Conservation (phyloP, 495 filamentous ascomycete genomes). For the Penicillium pulvis region DNA sequence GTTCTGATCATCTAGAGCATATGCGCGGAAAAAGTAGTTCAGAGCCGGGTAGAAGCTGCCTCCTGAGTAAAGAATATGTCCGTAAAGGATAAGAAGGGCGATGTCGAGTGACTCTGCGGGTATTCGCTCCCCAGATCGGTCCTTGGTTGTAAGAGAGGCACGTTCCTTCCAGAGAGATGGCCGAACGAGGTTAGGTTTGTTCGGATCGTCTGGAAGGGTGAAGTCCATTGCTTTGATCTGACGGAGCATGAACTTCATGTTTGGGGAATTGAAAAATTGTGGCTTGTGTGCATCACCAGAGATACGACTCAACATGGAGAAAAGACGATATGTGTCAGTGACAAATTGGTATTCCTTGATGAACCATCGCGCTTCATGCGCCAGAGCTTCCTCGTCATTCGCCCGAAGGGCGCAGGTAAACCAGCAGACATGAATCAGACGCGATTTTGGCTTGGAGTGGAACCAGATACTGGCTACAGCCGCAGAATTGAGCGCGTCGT, state of each 20-base stretch:
- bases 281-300: conserved; percentile 50
- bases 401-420: conserved; percentile 79
- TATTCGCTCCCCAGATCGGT: conserved; percentile 50
- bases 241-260: conserved; percentile 86
- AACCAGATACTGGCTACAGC: conserved; percentile 79
- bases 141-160: conserved; percentile 51
- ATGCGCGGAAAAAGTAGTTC: conserved; percentile 89
- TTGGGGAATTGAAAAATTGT: conserved; percentile 58
- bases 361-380: conserved; percentile 70
- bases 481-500: conserved; percentile 72
- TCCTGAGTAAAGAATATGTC: conserved; percentile 78
- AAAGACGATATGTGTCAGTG: conserved; percentile 82
- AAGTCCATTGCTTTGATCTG: conserved; percentile 91
- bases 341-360: conserved; percentile 84
- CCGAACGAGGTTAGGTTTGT: conserved; percentile 27
- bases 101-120: conserved; percentile 63
- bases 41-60: conserved; percentile 80
- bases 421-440: conserved; percentile 78
- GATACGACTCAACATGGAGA: conserved; percentile 67
- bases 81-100: conserved; percentile 81
- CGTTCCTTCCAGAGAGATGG: conserved; percentile 46
- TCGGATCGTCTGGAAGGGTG: conserved; percentile 39
- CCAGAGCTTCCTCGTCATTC: conserved; percentile 76
- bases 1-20: conserved; percentile 75
- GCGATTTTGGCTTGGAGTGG: conserved; percentile 62